These are phyloP conservation scores for Dendrocalamus latiflorus DNA, from an alignment of 202 grass and related monocot genomes.

Conservation along the genomic window DNA sequence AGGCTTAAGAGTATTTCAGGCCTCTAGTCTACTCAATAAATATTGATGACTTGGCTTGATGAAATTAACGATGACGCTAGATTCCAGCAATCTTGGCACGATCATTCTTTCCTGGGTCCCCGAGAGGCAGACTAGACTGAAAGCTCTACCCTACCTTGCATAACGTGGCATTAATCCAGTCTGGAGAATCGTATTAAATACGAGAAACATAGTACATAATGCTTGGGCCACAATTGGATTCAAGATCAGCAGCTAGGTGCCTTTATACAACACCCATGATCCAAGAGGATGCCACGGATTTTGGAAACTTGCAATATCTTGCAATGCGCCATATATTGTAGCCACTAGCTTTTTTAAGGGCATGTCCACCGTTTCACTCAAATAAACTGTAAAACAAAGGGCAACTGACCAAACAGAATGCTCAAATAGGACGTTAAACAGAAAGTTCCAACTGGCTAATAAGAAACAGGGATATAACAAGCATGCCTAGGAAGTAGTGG, in stretches of 20 bases:
- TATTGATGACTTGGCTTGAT: not conserved
- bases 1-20: not conserved
- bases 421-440: not conserved
- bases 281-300: not conserved
- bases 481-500: not conserved
- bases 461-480: not conserved
- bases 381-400: not conserved
- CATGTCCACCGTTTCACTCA: not conserved
- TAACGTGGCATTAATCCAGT: not conserved
- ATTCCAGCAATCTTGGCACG: not conserved
- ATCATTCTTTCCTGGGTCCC: not conserved
- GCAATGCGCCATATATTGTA: not conserved
- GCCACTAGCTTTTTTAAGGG: not conserved
- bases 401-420: not conserved
- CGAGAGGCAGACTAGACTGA: not conserved
- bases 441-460: not conserved
- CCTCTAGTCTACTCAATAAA: not conserved
- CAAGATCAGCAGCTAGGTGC: not conserved
- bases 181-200: not conserved
- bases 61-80: too few relatives aligned
- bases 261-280: not conserved
- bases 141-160: not conserved
- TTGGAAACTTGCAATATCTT: not conserved
- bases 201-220: not conserved
- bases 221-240: not conserved